These are phyloP conservation scores for Leucocoprinus leucothites DNA, from an alignment of 768 basidiomycete species.

Conservation along the genomic window DNA sequence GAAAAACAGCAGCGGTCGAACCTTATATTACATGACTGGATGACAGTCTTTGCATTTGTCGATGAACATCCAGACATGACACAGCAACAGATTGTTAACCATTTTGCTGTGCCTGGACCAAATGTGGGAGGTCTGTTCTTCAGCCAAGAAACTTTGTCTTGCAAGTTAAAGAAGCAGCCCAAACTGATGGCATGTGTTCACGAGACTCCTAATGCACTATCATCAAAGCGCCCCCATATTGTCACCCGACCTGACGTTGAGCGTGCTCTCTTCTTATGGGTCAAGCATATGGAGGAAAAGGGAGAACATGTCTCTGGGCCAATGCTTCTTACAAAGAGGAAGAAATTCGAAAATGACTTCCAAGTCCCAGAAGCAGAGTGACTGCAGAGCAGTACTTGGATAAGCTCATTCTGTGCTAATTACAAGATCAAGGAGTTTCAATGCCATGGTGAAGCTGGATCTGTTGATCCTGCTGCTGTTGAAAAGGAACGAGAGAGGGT, in stretches of 20 bases:
- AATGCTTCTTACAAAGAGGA: slow-evolving; percentile 24
- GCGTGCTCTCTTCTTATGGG: slow-evolving; percentile 27
- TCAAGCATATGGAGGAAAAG: slow-evolving; percentile 25
- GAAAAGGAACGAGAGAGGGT: slow-evolving; percentile 16
- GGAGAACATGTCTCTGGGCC: slow-evolving; percentile 19
- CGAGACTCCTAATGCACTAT: slow-evolving; percentile 23
- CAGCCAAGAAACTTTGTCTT: neutral
- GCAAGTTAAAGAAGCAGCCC: slow-evolving; percentile 15
- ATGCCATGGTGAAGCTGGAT: slow-evolving; percentile 28
- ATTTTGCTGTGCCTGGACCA: slow-evolving; percentile 13
- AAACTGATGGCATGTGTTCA: slow-evolving; percentile 21
- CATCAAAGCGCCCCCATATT: slow-evolving; percentile 12
- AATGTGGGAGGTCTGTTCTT: slow-evolving; percentile 18
- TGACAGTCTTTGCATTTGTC: slow-evolving; percentile 19
- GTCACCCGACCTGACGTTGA: slow-evolving; percentile 34
- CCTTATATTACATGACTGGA: slow-evolving; percentile 24
- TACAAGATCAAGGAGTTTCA: slow-evolving; percentile 19
- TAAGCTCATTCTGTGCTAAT: slow-evolving; percentile 18
- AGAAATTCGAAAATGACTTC: slow-evolving; percentile 22
- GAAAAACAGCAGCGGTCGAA: neutral
- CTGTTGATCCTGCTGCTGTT: slow-evolving; percentile 20
- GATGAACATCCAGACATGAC: slow-evolving; percentile 18
- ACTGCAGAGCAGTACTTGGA: slow-evolving; percentile 20
- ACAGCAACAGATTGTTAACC: slow-evolving; percentile 18
- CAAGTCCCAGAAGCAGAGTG: slow-evolving; percentile 25